Conservation (phyloP, 805 yeast species). For the Jamesozyma gamospora region DNA sequence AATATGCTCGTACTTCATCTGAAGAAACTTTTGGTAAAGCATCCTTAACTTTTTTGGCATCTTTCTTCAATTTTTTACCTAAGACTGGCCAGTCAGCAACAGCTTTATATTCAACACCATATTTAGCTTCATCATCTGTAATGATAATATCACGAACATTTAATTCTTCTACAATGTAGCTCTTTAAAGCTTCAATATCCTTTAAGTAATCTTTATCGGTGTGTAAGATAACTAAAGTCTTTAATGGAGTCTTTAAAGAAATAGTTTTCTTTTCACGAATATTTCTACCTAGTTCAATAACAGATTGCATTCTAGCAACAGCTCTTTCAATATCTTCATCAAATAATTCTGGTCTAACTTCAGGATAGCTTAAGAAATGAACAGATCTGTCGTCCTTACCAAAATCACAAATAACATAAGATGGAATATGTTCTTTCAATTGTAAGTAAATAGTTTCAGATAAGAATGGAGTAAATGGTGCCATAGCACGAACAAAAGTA, state of each 20-base stretch:
- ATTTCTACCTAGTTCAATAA: slow-evolving; percentile 90
- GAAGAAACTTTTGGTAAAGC: slow-evolving; percentile 79
- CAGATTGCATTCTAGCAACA: slow-evolving; percentile 91
- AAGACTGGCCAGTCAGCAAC: slow-evolving; percentile 99
- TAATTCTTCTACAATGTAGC: slow-evolving; percentile 80
- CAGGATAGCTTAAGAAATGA: slow-evolving; percentile 89
- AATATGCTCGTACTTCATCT: slow-evolving; percentile 67
- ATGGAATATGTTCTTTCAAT: slow-evolving; percentile 53
- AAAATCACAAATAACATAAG: slow-evolving; percentile 42
- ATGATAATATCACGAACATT: slow-evolving; percentile 82
- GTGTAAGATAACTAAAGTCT: slow-evolving; percentile 76
- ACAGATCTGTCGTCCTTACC: slow-evolving; percentile 68
- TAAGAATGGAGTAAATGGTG: slow-evolving; percentile 96
- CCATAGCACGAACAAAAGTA: slow-evolving; percentile 90
- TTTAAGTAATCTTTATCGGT: slow-evolving; percentile 61
- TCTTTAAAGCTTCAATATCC: slow-evolving; percentile 68
- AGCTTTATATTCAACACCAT: slow-evolving; percentile 85
- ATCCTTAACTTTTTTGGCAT: slow-evolving; percentile 86
- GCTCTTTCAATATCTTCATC: slow-evolving; percentile 80
- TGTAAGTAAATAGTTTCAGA: slow-evolving; percentile 81
- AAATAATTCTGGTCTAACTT: slow-evolving; percentile 65
- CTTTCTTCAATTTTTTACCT: slow-evolving; percentile 94
- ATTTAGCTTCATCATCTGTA: slow-evolving; percentile 82
- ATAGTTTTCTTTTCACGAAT: slow-evolving; percentile 93
- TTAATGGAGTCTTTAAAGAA: slow-evolving; percentile 90